A percentile compares a stretch with the other conserved stretches of the same genome.
phyloP scores from a whole-genome alignment of 441 rosid genomes.

The Adansonia rubrostipa region DNA sequence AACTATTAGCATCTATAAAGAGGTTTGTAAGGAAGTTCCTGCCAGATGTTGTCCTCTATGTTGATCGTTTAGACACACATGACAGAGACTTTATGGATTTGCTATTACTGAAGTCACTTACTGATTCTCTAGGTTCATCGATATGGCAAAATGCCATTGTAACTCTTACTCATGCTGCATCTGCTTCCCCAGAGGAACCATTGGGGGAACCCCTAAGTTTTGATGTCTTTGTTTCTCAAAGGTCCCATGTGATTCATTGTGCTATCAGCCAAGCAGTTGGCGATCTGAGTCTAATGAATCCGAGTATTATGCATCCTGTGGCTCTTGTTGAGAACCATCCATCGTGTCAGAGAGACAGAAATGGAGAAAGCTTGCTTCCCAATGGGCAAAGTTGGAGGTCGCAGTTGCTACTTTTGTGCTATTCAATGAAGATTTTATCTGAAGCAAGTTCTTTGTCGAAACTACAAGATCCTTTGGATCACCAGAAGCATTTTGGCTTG shows the following conservation, averaged over 20 bases:
- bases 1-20: constrained; percentile 62
- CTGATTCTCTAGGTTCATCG: constrained; percentile 58
- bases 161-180: constrained; percentile 75
- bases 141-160: constrained; percentile 73
- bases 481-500: constrained; percentile 47
- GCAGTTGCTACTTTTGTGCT: constrained; percentile 65
- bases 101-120: constrained; percentile 52
- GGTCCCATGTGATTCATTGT: constrained; percentile 59
- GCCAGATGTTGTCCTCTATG: constrained; percentile 75
- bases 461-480: constrained; percentile 44
- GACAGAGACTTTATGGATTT: constrained; percentile 52
- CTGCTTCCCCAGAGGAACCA: constrained; percentile 62
- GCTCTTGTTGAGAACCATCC: constrained; percentile 71
- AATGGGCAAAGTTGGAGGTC: constrained; percentile 65
- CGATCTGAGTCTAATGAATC: constrained; percentile 52
- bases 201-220: constrained; percentile 56
- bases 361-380: constrained; percentile 51
- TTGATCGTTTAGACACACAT: constrained; percentile 68
- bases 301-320: constrained; percentile 61
- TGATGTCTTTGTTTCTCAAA: constrained; percentile 61
- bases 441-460: constrained; percentile 50
- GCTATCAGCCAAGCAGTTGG: constrained; percentile 66
- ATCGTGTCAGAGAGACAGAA: constrained; percentile 43
- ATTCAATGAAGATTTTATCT: constrained; percentile 63
- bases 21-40: constrained; percentile 62